phyloP scores from a whole-genome alignment of 345 rosid species.

The Durio zibethinus region DNA sequence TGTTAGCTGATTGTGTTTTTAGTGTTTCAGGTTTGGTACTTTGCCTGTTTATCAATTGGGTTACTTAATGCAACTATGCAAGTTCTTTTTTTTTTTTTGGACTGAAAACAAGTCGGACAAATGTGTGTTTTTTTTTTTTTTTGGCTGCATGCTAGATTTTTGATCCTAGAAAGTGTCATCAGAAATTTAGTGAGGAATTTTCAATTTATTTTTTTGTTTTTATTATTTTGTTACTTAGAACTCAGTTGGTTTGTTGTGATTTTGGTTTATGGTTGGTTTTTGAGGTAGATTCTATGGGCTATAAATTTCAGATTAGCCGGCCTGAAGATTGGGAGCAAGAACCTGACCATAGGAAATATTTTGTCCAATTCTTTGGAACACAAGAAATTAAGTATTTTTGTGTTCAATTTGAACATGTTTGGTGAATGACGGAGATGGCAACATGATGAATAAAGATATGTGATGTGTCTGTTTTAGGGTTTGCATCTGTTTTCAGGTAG shows the following conservation, averaged over 20 bases:
- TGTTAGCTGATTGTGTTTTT: neutral
- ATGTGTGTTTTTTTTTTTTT: neutral
- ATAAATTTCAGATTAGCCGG: slow-evolving; percentile 65
- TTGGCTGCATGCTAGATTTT: neutral
- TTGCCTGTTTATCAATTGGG: neutral
- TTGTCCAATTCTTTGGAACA: slow-evolving; percentile 86
- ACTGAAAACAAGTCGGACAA: neutral
- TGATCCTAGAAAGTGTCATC: neutral
- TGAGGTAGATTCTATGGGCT: slow-evolving; percentile 23
- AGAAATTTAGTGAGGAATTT: neutral
- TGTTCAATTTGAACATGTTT: slow-evolving; percentile 1
- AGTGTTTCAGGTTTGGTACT: neutral
- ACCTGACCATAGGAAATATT: slow-evolving; percentile 80
- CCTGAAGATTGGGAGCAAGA: slow-evolving; percentile 76
- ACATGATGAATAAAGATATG: neutral
- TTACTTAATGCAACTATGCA: neutral
- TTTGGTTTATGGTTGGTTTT: neutral
- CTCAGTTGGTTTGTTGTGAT: neutral
- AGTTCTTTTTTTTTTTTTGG: neutral
- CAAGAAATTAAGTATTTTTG: slow-evolving; percentile 61
- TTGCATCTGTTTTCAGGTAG: neutral
- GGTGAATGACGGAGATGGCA: neutral
- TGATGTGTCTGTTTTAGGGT: neutral
- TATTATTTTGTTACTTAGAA: neutral
- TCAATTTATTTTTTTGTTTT: no score